Conservation (phyloP, 2,329 filamentous ascomycete genomes). For the Teratosphaeria destructans region DNA sequence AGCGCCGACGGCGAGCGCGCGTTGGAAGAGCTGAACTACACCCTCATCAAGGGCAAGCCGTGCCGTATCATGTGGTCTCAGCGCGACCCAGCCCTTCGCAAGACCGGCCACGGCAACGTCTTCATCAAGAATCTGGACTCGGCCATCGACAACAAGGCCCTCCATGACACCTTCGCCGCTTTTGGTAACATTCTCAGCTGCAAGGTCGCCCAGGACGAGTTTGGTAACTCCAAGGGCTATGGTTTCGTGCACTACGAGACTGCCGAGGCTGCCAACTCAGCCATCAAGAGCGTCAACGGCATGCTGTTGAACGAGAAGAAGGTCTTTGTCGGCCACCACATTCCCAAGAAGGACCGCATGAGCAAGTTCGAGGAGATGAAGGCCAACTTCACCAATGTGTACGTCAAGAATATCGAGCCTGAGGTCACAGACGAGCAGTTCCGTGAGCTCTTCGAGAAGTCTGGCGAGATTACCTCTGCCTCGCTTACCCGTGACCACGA, state of each 20-base stretch:
- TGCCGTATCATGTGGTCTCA: conserved; percentile 99
- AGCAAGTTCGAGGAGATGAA: conserved; percentile 99
- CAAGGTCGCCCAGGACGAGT: conserved; percentile 98
- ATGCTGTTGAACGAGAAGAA: conserved; percentile 99
- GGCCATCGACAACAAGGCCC: conserved; percentile 99
- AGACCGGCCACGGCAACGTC: conserved; percentile 98
- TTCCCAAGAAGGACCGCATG: conserved; percentile 99
- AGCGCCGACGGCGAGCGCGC: conserved; percentile 94
- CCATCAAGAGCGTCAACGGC: conserved; percentile 99
- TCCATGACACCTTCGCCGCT: conserved; percentile 97
- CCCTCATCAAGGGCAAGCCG: conserved; percentile 93
- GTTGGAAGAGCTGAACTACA: conserved; percentile 99
- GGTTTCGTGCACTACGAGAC: conserved; percentile 99
- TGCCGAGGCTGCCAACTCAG: conserved; percentile 88
- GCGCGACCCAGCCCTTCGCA: conserved; percentile 95
- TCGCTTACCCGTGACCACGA: conserved; percentile 89
- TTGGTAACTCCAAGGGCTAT: conserved; percentile 94
- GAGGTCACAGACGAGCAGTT: conserved; percentile 91
- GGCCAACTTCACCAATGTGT: conserved; percentile 99
- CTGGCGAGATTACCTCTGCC: conserved; percentile 88
- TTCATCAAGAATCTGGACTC: conserved; percentile 99
- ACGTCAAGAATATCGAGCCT: conserved; percentile 90
- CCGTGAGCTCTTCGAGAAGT: conserved; percentile 83
- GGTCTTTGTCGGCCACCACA: conserved; percentile 98
- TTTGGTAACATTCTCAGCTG: conserved; percentile 99